Percentiles rank a stretch among this genome's conserved stretches.
Evolutionary conservation across 2,329 filamentous ascomycete genomes (phyloP).

Genomic region (Catunica adiposa): DNA sequence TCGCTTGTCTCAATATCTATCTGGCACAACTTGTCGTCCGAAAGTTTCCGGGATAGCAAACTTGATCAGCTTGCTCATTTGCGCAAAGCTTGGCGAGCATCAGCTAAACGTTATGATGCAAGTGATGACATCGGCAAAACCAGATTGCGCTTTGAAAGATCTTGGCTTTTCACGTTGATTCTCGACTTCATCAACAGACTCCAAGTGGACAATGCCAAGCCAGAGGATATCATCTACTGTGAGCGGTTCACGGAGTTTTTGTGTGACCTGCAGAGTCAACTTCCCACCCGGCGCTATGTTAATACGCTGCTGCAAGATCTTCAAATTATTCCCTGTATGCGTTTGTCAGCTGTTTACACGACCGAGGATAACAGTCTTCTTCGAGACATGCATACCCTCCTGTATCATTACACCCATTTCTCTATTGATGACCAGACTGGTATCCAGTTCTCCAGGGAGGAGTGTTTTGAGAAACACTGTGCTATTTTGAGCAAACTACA

Average conservation of each 20-base stretch:
- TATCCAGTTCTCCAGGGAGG: slow-evolving; percentile 50
- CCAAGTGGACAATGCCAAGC: slow-evolving; percentile 37
- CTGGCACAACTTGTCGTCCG: slow-evolving; percentile 82
- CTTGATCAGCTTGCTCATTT: slow-evolving; percentile 59
- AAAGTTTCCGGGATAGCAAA: slow-evolving; percentile 53
- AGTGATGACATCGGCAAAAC: slow-evolving; percentile 67
- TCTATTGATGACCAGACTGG: slow-evolving; percentile 84
- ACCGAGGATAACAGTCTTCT: slow-evolving; percentile 60
- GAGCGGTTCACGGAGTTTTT: slow-evolving; percentile 88
- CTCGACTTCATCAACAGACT: slow-evolving; percentile 66
- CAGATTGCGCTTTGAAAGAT: slow-evolving; percentile 73
- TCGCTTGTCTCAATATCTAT: slow-evolving; percentile 86
- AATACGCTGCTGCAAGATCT: slow-evolving; percentile 77
- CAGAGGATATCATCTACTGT: slow-evolving; percentile 62
- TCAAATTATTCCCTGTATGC: slow-evolving; percentile 62
- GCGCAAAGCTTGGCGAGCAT: slow-evolving; percentile 79
- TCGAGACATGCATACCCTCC: slow-evolving; percentile 62
- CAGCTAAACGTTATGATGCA: slow-evolving; percentile 70
- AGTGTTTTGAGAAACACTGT: slow-evolving; percentile 70
- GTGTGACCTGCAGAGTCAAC: slow-evolving; percentile 77
- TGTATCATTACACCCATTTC: slow-evolving; percentile 77
- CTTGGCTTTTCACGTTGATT: slow-evolving; percentile 78
- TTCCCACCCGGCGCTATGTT: slow-evolving; percentile 85
- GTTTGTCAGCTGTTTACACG: slow-evolving; percentile 61
- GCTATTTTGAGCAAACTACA: slow-evolving; percentile 63